These are phyloP conservation scores for Epichloe amarillans DNA, from an alignment of 2,329 filamentous ascomycete species.

Conservation along the genomic window DNA sequence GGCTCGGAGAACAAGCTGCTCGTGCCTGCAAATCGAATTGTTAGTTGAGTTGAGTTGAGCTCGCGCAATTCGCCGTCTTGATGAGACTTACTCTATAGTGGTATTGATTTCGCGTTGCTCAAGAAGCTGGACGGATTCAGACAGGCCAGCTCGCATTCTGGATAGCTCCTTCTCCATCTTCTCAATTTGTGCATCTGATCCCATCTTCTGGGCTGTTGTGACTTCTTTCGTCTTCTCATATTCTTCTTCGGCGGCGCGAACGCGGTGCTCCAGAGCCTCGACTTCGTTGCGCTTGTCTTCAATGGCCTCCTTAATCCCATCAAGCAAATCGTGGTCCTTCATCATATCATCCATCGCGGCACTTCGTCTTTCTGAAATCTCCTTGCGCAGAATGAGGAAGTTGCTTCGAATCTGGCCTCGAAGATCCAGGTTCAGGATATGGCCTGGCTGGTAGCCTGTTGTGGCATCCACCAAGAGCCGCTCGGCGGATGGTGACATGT, in stretches of 20 bases:
- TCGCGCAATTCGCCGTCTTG: background rate
- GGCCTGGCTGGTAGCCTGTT: constrained; percentile 79
- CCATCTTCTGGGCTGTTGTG: constrained; percentile 75
- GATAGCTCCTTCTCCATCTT: constrained; percentile 98
- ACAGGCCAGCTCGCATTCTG: constrained; percentile 73
- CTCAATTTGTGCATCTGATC: constrained; percentile 86
- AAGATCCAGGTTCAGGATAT: constrained; percentile 80
- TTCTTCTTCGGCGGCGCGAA: constrained; percentile 79
- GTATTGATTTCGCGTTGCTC: constrained; percentile 94
- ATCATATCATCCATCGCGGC: constrained; percentile 78
- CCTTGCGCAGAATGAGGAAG: constrained; percentile 68
- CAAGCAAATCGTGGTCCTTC: constrained; percentile 85
- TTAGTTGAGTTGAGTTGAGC: constrained; percentile 2
- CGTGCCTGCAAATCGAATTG: constrained; percentile 45
- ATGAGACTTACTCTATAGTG: constrained; percentile 66
- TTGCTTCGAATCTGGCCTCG: constrained; percentile 68
- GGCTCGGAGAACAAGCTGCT: constrained; percentile 76
- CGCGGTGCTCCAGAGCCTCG: constrained; percentile 77
- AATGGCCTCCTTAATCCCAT: constrained; percentile 91
- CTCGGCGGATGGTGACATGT: constrained; percentile 37
- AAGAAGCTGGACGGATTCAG: constrained; percentile 79
- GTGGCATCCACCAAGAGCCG: constrained; percentile 69
- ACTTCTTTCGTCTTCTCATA: constrained; percentile 86
- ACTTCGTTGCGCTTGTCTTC: constrained; percentile 91
- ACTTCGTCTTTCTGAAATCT: constrained; percentile 80